Base-by-base conservation (phyloP, 176 grass and related monocot species). In the Musa troglodytarum region DNA sequence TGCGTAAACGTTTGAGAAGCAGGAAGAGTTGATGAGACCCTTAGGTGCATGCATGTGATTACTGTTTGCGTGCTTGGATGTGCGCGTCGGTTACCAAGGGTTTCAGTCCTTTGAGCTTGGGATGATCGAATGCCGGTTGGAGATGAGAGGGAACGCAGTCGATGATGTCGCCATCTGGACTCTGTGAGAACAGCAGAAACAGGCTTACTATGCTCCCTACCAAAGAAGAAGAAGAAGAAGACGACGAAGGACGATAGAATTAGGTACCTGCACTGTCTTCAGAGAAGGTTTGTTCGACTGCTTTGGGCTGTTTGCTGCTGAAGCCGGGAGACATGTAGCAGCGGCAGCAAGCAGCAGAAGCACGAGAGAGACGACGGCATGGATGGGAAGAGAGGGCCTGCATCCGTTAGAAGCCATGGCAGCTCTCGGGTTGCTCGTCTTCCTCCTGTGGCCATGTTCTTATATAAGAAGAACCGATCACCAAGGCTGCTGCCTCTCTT, bases 61-160 rank as follows among this genome's bases (percentile, higher is more conserved):
- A 29, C 28, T 29, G 3, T 29, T 29, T 29, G 2, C 28, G 28
- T 29, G 2, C 28, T 29, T 29, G 28, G 2, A 29, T 29, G 2
- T 29, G 2, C 28, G 28, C 2, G 28, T 29, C 28, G 28, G 2
- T 29, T 29, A 53, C 9, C 1, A 53, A 53, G 52, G 52, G 10
- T 53, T 53, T 57, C 11, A 50, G 17, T 56, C 72, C 72, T 58
- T 57, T n/a, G 49, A 74, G 72, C 20, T 26, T 20, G 13, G 72
- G 72, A 17, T 74, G 72, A 57, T 74, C 72, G 53, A 74, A 74
- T 29, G 72, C 72, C 14, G 72, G 72, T 22, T 74, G 72, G 4
- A 74, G 25, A 26, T 26, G 25, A 26, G 25, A 26, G 25, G 25
- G 25, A 26, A 26, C 25, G 25, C 25, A 26, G 72, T 74, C 72